Base-by-base conservation (phyloP, 495 filamentous ascomycete genomes). In the Hypoxylon trugodes region DNA sequence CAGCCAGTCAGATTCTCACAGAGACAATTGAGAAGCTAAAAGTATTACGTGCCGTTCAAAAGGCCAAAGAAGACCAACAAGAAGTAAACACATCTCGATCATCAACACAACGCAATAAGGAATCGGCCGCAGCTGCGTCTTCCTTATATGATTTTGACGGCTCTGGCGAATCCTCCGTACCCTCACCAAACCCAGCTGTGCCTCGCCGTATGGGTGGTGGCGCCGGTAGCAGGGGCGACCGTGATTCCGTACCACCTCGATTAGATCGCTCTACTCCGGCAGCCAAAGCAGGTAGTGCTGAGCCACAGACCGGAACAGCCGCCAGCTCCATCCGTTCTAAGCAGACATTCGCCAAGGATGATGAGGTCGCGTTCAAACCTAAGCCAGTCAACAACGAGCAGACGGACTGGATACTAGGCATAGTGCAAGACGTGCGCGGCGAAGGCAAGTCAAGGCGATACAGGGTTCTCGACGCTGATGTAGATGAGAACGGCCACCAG, bases 391-490 rank as follows among this genome's bases (percentile, higher is more conserved):
- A 79, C 19, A 83, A 85, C 41, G 82, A 82, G 16, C 85, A 90
- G 55, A 90, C 90, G 56, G 89, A 92, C 68, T 93, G 90, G 84
- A 97, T 98, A 51, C 85, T 97, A 58, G 96, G 93, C 61, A 89
- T 88, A 50, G 92, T 99, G 61, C 90, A 91, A 59, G 82, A 83
- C 33, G 89, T 98, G 13, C 82, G 88, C 48, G 94, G 91, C 7
- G 92, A 96, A 49, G 94, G 92, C 38, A 89, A 89, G 59, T 90
- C 92, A 67, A 89, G 93, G 66, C 87, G 92, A 58, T 98, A 97
- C 78, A 91, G 94, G 72, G 93, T 99, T 18, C 90, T 96, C 72
- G 96, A 99, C 69, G 88, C 91, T 2, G 94, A 96, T 70, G 90
- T 92, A 0, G 93, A 96, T 61, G 84, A 92, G 42, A 88, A 86